phyloP scores from a whole-genome alignment of 2,329 filamentous ascomycete species.

The Aureobasidium mangrovei region DNA sequence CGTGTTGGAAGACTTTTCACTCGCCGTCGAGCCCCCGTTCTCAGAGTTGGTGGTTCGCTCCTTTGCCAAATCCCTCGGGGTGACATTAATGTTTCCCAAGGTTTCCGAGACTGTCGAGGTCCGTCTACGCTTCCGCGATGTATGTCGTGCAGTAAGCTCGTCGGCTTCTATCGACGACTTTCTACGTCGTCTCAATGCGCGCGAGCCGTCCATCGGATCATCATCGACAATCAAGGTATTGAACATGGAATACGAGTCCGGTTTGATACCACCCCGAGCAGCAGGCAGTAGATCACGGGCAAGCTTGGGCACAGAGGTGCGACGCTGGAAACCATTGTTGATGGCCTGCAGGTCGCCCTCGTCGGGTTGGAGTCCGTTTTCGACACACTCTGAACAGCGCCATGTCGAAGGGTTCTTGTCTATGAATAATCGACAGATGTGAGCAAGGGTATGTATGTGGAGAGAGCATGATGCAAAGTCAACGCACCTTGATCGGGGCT shows the following conservation, averaged over 20 bases:
- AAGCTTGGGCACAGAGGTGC: conserved; percentile 57
- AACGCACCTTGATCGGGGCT: conserved; percentile 54
- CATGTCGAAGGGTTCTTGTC: conserved; percentile 47
- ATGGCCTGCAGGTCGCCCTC: conserved; percentile 36
- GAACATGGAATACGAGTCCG: conserved; percentile 69
- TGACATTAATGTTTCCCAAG: conserved; percentile 19
- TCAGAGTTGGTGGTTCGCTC: conserved; percentile 12
- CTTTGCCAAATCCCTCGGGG: conserved; percentile 16
- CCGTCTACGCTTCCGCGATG: conserved; percentile 35
- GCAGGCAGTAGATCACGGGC: conserved; percentile 59
- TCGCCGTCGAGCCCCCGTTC: conserved; percentile 19
- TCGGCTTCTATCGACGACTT: conserved; percentile 62
- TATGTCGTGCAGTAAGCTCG: conserved; percentile 28
- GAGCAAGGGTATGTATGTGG: not conserved
- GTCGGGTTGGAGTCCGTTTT: conserved; percentile 40
- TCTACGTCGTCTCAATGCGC: conserved; percentile 75
- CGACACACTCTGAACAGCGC: conserved; percentile 52
- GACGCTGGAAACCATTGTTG: conserved; percentile 38
- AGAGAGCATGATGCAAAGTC: not conserved
- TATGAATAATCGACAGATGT: conserved; percentile 19
- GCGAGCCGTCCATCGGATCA: conserved; percentile 66
- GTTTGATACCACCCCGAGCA: conserved; percentile 53
- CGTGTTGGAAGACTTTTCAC: conserved; percentile 23
- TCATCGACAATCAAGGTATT: conserved; percentile 63
- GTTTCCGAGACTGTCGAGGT: conserved; percentile 29